Evolutionary conservation across 208 protist genomes (phyloP), one percentile per base, ranked within the genome.

Genomic region (Trypanosomatidae sp.): DNA sequence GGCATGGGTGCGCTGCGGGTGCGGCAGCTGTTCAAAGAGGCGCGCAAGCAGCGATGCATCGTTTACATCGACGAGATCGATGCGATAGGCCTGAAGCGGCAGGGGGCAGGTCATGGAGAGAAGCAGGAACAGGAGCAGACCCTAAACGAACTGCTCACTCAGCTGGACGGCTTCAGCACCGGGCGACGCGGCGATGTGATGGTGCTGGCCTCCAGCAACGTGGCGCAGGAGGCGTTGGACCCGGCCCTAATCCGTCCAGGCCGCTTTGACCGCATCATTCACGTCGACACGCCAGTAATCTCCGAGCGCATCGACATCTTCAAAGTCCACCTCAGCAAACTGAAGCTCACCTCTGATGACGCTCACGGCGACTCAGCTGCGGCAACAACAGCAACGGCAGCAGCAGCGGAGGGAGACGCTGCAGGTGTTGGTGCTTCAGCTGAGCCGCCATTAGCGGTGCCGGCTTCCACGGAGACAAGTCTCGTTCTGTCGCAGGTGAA

Each of bases 31-130:
- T 99, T 99, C 88, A 69, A 89, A 50, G 80, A 93, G 77, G 98
- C 98, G 8, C 86, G 93, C 62, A 91, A 98, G 80, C 96, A 97
- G 75, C 98, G 94, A 15, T 98, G 95, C 78, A 98, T 99, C 74
- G 83, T 99, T 39, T 99, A 98, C 83, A 99, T 99, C 71, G 98
- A 99, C 84, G 98, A 99, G 76, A 99, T 99, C 66, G 98, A 99
- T 77, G 98, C 98, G 4, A 95, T 99, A 60, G 98, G 98, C 22
- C 71, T 91, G 33, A 90, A 88, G 76, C 81, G 93, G 12, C 76
- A 85, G 52, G 92, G 92, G 12, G 75, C 74, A 6, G 81, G 83
- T 12, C 75, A 87, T 56, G 90, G 91, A 13, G 95, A 97, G 70
- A 94, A 91, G 55, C 97, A 98, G 71, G 98, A 99, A 81, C 91